A percentile compares a stretch with the other conserved stretches of the same genome.
These are phyloP conservation scores for Nigrospora oryzae DNA, from an alignment of 2,329 filamentous ascomycete genomes.

Conservation along the genomic window DNA sequence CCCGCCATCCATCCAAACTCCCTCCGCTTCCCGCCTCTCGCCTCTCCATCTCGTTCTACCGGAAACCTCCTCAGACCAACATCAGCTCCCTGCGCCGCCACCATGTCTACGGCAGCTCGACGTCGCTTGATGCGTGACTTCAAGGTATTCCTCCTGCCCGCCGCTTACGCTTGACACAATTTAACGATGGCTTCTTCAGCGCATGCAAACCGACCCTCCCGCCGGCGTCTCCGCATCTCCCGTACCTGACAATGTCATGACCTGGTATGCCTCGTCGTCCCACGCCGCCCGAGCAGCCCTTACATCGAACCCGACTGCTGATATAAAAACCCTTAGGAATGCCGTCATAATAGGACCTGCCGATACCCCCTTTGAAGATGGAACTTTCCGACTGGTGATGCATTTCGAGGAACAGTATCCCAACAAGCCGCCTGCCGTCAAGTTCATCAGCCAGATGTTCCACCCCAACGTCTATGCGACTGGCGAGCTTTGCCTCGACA, in stretches of 20 bases:
- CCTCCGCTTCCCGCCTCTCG: too few species aligned
- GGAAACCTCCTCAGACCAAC: not conserved
- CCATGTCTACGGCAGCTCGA: constrained; percentile 67
- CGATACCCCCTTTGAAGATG: constrained; percentile 25
- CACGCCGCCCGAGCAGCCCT: not conserved
- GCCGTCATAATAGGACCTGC: constrained; percentile 9
- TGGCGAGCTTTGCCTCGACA: constrained; percentile 92
- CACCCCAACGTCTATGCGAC: constrained; percentile 98
- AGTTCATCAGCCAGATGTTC: constrained; percentile 99
- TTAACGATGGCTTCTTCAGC: constrained; percentile 39
- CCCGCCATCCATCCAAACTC: too few species aligned
- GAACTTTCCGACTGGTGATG: constrained; percentile 96
- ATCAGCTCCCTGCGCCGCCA: not conserved
- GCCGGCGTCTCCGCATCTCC: constrained; percentile 95
- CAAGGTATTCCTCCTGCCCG: constrained; percentile 45
- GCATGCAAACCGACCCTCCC: constrained; percentile 98
- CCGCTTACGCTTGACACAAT: not conserved
- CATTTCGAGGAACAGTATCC: constrained; percentile 99
- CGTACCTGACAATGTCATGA: constrained; percentile 95
- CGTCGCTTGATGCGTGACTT: constrained; percentile 73
- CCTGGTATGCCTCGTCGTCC: constrained; percentile 52
- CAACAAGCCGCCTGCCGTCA: constrained; percentile 95
- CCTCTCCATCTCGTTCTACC: too few species aligned
- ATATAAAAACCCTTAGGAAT: constrained; percentile 4
- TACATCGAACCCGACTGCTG: not conserved